Base-by-base conservation (phyloP, 2,329 filamentous ascomycete species). In the Phyllosticta citribraziliensis region DNA sequence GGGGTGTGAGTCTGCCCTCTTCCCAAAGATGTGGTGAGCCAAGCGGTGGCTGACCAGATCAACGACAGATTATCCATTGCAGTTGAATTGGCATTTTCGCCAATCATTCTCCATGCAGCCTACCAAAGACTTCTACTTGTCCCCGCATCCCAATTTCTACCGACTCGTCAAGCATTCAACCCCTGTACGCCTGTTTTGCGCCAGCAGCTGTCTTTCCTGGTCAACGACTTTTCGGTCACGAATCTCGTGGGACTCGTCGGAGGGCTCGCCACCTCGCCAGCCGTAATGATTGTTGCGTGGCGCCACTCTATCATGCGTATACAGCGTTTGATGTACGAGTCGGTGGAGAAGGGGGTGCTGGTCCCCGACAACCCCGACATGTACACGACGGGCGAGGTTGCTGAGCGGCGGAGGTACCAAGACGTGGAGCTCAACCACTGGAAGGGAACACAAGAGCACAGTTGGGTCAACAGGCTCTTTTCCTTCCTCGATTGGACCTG, bases 391-490 rank as follows among this genome's bases (percentile, higher is more conserved):
- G 68, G 66, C 33, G 70, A 73, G 62, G 68, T 68, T 19, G 66
- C 72, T 12, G 69, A 73, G 14, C 59, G 66, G 6, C 67, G 66
- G 33, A 65, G 70, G 12, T 65, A 68, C 20, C 40, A 47, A 5
- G 40, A 47, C 8, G 40, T 6, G 40, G 17, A 47, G 1, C 19
- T n/a, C 40, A 47, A 19, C 5, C 40, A 69, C 70, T 56, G 66
- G 70, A n/a, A 69, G 72, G 54, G 69, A 69, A 9, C 56, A 68
- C 10, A 67, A 66, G 30, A 65, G 63, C 65, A 68, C 19, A 63
- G 62, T 14, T 59, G 62, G 5, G 66, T 73, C 25, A 66, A 67
- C 30, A 69, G 60, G 33, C 12, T 71, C 6, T 61, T 73, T 25
- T 50, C 57, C 9, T 52, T 63, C 24, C 62, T 73, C 51, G 68